These are phyloP conservation scores for Ochetophila trinervis DNA, from an alignment of 306 rosid species.

Conservation along the genomic window DNA sequence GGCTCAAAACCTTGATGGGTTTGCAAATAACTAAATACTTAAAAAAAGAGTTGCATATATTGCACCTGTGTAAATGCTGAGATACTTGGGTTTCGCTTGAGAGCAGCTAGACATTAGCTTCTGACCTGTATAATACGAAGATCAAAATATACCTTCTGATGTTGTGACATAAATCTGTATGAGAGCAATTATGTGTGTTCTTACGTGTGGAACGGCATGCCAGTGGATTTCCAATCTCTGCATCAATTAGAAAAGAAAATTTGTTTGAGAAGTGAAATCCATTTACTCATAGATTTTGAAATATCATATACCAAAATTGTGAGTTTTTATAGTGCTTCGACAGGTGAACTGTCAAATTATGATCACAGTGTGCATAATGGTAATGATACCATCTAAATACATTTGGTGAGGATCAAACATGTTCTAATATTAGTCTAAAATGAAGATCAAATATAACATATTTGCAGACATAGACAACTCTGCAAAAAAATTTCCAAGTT, in stretches of 20 bases:
- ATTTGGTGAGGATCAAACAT: no score
- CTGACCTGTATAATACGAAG: conserved; percentile 36
- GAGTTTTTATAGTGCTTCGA: no score
- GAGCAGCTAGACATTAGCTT: conserved; percentile 71
- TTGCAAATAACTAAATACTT: background rate
- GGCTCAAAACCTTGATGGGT: conserved; percentile 1
- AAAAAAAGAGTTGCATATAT: conserved; percentile 16
- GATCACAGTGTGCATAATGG: no score
- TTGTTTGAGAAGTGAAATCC: conserved; percentile 22
- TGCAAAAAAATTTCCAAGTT: background rate
- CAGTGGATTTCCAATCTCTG: conserved; percentile 56
- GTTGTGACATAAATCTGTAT: background rate
- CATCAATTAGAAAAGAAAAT: conserved; percentile 16
- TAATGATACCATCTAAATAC: no score
- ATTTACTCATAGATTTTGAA: conserved; percentile 5
- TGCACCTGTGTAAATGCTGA: conserved; percentile 64
- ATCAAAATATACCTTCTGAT: background rate
- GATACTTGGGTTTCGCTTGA: conserved; percentile 54
- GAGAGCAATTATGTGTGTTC: conserved; percentile 1
- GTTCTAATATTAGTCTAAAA: no score
- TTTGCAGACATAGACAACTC: background rate
- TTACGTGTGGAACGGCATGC: conserved; percentile 60
- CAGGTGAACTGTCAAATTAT: no score
- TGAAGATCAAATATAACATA: background rate
- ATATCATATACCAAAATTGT: background rate